Evolutionary conservation across 2,329 filamentous ascomycete species (phyloP), one percentile per base, ranked within the genome.

Genomic region (Kalaharituber pfeilii): DNA sequence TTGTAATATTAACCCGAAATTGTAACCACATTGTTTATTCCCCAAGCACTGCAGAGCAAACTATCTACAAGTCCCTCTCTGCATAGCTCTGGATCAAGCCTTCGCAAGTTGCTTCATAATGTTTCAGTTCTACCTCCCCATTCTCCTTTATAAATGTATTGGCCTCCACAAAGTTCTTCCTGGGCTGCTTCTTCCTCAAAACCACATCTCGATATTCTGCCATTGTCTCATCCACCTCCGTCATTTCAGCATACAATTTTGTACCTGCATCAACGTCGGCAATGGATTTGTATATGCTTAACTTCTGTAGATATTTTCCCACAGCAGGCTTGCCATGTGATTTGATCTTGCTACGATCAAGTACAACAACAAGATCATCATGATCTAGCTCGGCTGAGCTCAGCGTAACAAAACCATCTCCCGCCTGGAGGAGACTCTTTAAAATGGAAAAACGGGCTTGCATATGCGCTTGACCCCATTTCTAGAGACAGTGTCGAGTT

Each of bases 391-490:
- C 63, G 44, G 71, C 67, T 63, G 73, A 73, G 18, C 69, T 65
- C n/a, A 81, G 67, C 7, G 68, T 67, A 60, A 75, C 70, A 60
- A 78, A 74, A 45, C 75, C 72, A 30, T 69, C 66, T 30, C 74
- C 73, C 13, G 75, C 71, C 25, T 69, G 70, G 20, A 81, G 71
- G 60, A 81, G 75, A 52, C 73, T 73, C 58, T 74, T 75, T 9
- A 81, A 68, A 58, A 81, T 81, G n/a, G 75, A 74, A 66, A 76
- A 81, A 57, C 78, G 75, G 3, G 76, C 77, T 69, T 79, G 67
- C 67, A 69, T 71, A 57, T 73, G 71, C 15, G 67, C 69, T 58
- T 72, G 69, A 4, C 70, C 71, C 71, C 71, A 72, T 66, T 67
- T 70, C 63, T 69, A 20, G 13, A 20, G 53, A 57, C 59, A 60